These are phyloP conservation scores for Apophysomyces variabilis DNA, from an alignment of 371 early-diverging fungal genomes.

Conservation along the genomic window DNA sequence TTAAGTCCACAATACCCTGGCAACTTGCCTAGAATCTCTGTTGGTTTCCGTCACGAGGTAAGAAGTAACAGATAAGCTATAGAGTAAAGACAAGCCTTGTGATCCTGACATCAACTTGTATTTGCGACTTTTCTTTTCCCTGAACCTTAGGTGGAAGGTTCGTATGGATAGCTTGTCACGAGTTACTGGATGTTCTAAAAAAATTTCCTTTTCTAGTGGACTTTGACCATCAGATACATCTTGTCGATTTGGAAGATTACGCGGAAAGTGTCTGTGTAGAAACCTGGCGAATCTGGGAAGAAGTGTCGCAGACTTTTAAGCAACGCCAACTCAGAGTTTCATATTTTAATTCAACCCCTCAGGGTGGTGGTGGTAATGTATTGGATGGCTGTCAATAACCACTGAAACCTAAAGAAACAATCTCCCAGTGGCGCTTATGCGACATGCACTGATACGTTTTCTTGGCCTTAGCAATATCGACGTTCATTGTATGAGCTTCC, in stretches of 20 bases:
- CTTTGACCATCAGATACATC: constrained; percentile 63
- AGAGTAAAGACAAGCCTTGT: no score
- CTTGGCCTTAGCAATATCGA: constrained; percentile 66
- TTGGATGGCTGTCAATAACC: not conserved
- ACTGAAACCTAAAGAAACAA: not conserved
- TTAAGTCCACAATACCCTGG: constrained; percentile 74
- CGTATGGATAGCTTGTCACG: not conserved
- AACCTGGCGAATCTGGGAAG: constrained; percentile 63
- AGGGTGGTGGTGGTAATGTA: constrained; percentile 79
- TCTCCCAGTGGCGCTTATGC: constrained; percentile 82
- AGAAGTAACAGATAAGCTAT: constrained; percentile 11
- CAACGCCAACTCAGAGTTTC: constrained; percentile 61
- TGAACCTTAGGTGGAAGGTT: constrained; percentile 51
- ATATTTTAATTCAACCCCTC: constrained; percentile 86
- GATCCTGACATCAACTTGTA: no score
- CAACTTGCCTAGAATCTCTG: constrained; percentile 31
- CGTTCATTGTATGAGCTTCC: constrained; percentile 59
- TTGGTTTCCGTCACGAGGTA: constrained; percentile 44
- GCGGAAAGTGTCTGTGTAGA: constrained; percentile 57
- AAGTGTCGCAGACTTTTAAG: constrained; percentile 54
- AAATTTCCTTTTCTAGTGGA: constrained; percentile 52
- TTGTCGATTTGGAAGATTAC: constrained; percentile 66
- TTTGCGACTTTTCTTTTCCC: not conserved
- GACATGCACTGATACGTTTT: constrained; percentile 81
- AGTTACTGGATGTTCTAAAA: constrained; percentile 38